Evolutionary conservation across 306 rosid species (phyloP).

Genomic region (Prunus mongolica): DNA sequence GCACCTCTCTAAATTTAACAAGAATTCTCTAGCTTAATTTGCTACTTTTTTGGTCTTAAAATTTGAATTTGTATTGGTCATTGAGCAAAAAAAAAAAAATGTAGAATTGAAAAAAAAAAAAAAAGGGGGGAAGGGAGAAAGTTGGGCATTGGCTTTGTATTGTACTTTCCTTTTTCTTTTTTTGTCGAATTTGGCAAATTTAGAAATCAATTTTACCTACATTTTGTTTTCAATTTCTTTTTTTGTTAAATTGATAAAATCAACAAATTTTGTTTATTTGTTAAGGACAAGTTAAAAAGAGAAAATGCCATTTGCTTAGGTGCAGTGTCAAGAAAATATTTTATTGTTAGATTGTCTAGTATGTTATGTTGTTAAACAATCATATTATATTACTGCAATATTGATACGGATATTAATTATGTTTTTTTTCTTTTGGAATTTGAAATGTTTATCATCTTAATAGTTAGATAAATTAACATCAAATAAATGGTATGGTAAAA

Average conservation of each 20-base stretch:
- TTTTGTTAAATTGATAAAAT: conserved; percentile 8
- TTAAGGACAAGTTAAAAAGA: not conserved
- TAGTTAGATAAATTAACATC: too few relatives aligned
- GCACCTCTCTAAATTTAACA: conserved; percentile 23
- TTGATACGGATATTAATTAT: too few relatives aligned
- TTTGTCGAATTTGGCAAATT: conserved; percentile 52
- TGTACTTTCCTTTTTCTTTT: conserved; percentile 24
- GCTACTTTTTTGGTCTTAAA: conserved; percentile 23
- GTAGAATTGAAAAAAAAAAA: conserved; percentile 23
- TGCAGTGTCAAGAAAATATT: too few relatives aligned
- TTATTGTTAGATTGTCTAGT: too few relatives aligned
- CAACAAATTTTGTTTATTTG: not conserved
- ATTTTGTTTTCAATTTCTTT: not conserved
- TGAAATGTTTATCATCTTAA: too few relatives aligned
- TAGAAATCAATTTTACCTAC: conserved; percentile 16
- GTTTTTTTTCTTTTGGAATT: too few relatives aligned
- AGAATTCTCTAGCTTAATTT: not conserved
- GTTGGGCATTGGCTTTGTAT: conserved; percentile 24
- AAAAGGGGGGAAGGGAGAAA: conserved; percentile 17
- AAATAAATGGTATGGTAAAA: too few relatives aligned
- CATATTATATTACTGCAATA: too few relatives aligned
- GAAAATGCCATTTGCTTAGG: not conserved
- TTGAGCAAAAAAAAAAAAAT: conserved; percentile 13
- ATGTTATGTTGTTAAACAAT: too few relatives aligned
- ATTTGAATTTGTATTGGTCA: conserved; percentile 36